Conservation (phyloP, 768 basidiomycete species). For the Psilocybe subaeruginosa region DNA sequence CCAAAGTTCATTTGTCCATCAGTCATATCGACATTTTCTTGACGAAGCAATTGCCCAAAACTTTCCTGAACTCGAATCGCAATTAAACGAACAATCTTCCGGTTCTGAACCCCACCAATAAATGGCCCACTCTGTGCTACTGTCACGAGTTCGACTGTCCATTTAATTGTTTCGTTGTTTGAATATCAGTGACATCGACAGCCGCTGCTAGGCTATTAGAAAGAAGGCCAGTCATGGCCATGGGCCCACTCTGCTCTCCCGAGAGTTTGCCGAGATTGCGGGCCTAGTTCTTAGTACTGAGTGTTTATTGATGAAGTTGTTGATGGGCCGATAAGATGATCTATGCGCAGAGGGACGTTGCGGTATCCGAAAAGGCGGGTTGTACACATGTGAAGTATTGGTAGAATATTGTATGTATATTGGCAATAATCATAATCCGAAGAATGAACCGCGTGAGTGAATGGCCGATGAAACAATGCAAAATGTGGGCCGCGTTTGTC, state of each 20-base stretch:
- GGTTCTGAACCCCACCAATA: slow-evolving; percentile 6
- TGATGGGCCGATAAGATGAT: not conserved
- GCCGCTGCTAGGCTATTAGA: too few species aligned
- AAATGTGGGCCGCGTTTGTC: slow-evolving; percentile 7
- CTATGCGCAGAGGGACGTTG: not conserved
- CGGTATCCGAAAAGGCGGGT: too few species aligned
- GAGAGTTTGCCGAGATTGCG: not conserved
- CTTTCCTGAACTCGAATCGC: slow-evolving; percentile 66
- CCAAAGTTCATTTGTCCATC: slow-evolving; percentile 12
- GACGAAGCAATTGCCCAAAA: slow-evolving; percentile 72
- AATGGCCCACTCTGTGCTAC: not conserved
- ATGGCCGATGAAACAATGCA: slow-evolving; percentile 6
- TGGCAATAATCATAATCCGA: not conserved
- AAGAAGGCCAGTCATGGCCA: too few species aligned
- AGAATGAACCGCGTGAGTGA: not conserved
- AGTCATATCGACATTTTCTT: slow-evolving; percentile 73
- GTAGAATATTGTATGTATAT: not conserved
- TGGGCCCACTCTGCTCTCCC: not conserved
- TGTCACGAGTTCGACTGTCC: not conserved
- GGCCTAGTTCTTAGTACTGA: not conserved
- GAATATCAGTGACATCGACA: too few species aligned
- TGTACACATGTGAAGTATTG: too few species aligned
- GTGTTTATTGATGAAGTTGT: not conserved
- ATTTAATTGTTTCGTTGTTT: too few species aligned
- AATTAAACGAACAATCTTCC: slow-evolving; percentile 24